These are phyloP conservation scores for Phyllosticta paracitricarpa DNA, from an alignment of 2,329 filamentous ascomycete genomes.

Conservation along the genomic window DNA sequence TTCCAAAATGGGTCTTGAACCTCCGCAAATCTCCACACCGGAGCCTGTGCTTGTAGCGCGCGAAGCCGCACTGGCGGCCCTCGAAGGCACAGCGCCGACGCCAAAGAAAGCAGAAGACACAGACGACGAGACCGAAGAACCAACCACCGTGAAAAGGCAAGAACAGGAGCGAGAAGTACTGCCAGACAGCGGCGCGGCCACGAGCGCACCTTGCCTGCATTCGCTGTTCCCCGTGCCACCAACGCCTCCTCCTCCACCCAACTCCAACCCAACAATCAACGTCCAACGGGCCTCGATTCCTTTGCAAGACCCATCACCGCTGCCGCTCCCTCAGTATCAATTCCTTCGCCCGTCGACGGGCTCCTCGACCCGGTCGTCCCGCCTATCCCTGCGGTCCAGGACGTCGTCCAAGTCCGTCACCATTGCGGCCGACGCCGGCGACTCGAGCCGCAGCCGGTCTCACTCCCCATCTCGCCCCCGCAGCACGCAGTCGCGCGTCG, in stretches of 20 bases:
- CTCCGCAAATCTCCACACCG: background rate
- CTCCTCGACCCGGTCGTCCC: background rate
- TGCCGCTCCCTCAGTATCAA: background rate
- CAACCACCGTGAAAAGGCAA: background rate
- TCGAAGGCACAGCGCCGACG: background rate
- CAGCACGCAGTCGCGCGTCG: background rate
- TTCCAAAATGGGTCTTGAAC: background rate
- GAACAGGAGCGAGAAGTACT: background rate
- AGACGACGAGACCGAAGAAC: background rate
- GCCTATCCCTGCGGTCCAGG: background rate
- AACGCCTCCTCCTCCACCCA: background rate
- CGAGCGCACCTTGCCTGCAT: background rate
- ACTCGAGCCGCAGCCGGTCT: background rate
- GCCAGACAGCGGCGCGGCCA: background rate
- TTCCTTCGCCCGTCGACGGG: background rate
- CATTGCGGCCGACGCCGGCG: background rate
- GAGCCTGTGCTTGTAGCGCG: background rate
- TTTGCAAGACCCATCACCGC: background rate
- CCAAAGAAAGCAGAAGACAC: background rate
- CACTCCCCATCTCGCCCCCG: background rate
- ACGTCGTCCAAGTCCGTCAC: background rate
- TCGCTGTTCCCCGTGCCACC: background rate
- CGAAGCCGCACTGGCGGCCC: background rate
- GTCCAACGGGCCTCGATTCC: background rate
- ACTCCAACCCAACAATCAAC: background rate